Conservation (phyloP, 495 filamentous ascomycete genomes). For the Penicillium turbatum region DNA sequence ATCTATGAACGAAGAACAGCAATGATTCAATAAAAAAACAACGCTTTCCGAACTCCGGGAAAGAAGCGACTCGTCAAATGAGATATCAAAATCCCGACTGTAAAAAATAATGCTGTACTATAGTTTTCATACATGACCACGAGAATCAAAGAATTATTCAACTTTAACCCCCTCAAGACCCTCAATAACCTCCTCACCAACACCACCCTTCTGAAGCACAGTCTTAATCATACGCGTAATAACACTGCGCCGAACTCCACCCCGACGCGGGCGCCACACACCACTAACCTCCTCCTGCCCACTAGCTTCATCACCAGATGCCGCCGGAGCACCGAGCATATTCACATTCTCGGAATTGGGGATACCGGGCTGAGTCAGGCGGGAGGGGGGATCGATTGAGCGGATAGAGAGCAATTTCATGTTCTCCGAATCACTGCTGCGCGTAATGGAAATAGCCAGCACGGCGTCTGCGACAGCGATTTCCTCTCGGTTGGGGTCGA, state of each 20-base stretch:
- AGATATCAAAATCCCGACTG: not conserved
- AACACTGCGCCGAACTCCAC: constrained; percentile 66
- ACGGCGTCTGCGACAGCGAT: constrained; percentile 86
- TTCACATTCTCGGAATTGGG: constrained; percentile 66
- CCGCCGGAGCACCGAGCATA: constrained; percentile 45
- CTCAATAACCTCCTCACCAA: constrained; percentile 78
- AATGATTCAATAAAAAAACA: not conserved
- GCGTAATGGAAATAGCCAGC: constrained; percentile 69
- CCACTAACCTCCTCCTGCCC: constrained; percentile 58
- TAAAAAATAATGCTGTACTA: not conserved
- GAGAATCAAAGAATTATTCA: constrained; percentile 20
- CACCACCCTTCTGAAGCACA: constrained; percentile 64
- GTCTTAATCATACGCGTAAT: constrained; percentile 64
- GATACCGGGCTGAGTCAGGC: constrained; percentile 65
- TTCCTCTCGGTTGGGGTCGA: constrained; percentile 87
- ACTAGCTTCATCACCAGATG: constrained; percentile 20
- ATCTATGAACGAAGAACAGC: not conserved
- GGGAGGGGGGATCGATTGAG: constrained; percentile 64
- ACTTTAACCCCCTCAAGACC: constrained; percentile 61
- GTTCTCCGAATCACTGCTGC: constrained; percentile 25
- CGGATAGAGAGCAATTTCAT: constrained; percentile 59
- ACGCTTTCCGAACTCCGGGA: constrained; percentile 7
- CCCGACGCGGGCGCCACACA: constrained; percentile 74
- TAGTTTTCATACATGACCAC: not conserved
- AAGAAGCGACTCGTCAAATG: not conserved